Evolutionary conservation across 1,284 basidiomycete species (phyloP).

Genomic region (Ustilago shanxiensis): DNA sequence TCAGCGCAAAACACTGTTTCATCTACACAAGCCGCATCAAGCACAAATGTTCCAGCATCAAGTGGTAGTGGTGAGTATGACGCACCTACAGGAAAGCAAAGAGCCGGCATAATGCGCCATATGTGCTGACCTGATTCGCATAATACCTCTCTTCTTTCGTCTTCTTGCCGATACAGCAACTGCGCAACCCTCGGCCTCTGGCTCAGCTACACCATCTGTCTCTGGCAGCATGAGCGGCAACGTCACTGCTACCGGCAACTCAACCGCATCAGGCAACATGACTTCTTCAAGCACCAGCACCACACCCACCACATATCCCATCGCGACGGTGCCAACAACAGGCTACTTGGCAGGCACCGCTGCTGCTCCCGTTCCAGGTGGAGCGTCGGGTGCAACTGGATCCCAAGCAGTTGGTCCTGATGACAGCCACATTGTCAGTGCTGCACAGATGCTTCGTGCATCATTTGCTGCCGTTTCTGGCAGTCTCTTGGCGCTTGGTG

Average conservation of each 20-base stretch:
- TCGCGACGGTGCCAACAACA: slow-evolving; percentile 38
- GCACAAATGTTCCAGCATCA: slow-evolving; percentile 18
- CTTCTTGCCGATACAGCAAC: slow-evolving; percentile 9
- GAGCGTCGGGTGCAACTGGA: slow-evolving; percentile 24
- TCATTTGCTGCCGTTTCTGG: slow-evolving; percentile 23
- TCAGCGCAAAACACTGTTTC: slow-evolving; percentile 36
- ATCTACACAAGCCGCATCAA: slow-evolving; percentile 31
- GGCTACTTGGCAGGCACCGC: slow-evolving; percentile 50
- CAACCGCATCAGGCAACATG: slow-evolving; percentile 11
- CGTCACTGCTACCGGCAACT: slow-evolving; percentile 16
- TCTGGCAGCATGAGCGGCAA: slow-evolving; percentile 17
- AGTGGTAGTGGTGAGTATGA: slow-evolving; percentile 28
- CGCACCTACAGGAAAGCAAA: not conserved
- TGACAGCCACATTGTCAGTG: slow-evolving; percentile 42
- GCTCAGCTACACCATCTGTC: slow-evolving; percentile 22
- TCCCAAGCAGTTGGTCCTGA: slow-evolving; percentile 33
- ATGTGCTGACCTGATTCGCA: slow-evolving; percentile 3
- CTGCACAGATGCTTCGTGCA: slow-evolving; percentile 24
- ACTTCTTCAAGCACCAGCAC: slow-evolving; percentile 39
- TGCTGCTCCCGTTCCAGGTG: slow-evolving; percentile 37
- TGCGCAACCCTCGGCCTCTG: slow-evolving; percentile 20
- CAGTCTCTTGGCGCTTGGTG: slow-evolving; percentile 30
- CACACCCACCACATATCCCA: slow-evolving; percentile 49
- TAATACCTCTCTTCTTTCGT: not conserved
- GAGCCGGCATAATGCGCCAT: not conserved